Conservation (phyloP, 2,329 filamentous ascomycete species). For the Pseudogymnoascus sp. region DNA sequence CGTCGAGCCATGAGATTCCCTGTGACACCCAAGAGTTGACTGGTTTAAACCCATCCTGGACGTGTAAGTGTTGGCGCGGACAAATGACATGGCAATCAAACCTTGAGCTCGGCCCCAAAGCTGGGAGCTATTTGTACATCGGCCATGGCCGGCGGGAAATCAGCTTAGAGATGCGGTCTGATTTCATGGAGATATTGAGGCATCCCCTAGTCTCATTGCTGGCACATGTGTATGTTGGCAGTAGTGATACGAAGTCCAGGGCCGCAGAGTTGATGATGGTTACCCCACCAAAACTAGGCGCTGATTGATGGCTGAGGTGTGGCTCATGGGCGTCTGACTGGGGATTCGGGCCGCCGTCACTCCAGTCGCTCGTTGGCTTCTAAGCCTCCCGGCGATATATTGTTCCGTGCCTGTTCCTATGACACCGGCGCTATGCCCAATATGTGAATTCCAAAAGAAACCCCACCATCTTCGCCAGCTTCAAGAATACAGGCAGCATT, state of each 20-base stretch:
- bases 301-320: slow-evolving; percentile 5
- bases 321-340: slow-evolving; percentile 1
- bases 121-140: slow-evolving; percentile 75
- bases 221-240: background rate
- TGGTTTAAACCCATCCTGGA: slow-evolving; percentile 89
- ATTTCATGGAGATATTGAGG: slow-evolving; percentile 7
- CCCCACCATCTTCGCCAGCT: slow-evolving; percentile 5
- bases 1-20: slow-evolving; percentile 90
- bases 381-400: background rate
- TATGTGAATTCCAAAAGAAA: background rate
- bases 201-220: slow-evolving; percentile 5
- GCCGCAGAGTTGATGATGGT: background rate
- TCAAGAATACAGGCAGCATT: slow-evolving; percentile 5
- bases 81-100: slow-evolving; percentile 32
- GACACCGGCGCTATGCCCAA: background rate
- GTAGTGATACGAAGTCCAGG: background rate
- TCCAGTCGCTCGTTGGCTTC: background rate
- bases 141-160: slow-evolving; percentile 48
- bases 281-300: slow-evolving; percentile 8
- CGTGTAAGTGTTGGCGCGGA: slow-evolving; percentile 18
- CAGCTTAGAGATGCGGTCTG: slow-evolving; percentile 8
- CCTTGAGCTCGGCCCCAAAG: slow-evolving; percentile 93
- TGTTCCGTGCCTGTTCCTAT: slow-evolving; percentile 6
- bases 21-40: slow-evolving; percentile 86
- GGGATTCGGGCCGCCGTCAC: slow-evolving; percentile 7